Percentiles rank a stretch among this genome's conserved stretches.
Evolutionary conservation across 2,329 filamentous ascomycete species (phyloP).

Genomic region (Paraconiothyrium brasiliense): DNA sequence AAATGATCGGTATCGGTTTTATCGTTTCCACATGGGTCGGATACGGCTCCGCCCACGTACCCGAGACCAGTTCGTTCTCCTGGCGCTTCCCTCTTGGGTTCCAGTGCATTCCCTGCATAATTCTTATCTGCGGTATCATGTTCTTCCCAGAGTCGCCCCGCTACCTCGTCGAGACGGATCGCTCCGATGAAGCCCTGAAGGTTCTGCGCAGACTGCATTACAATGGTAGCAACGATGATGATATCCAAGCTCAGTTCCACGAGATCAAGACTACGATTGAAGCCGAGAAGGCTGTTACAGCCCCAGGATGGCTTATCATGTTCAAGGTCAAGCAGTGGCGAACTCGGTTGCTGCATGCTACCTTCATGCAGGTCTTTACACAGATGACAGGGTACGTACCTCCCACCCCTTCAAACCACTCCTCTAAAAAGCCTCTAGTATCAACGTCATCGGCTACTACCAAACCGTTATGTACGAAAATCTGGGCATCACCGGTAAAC

Average conservation of each 20-base stretch:
- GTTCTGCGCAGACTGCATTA: constrained; percentile 62
- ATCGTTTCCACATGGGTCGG: constrained; percentile 64
- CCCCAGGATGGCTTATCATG: constrained; percentile 64
- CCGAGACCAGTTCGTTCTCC: constrained; percentile 48
- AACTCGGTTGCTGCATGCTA: constrained; percentile 69
- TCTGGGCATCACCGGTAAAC: constrained; percentile 65
- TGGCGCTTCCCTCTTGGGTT: constrained; percentile 58
- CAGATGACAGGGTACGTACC: constrained; percentile 65
- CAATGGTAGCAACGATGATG: constrained; percentile 64
- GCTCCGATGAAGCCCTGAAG: constrained; percentile 62
- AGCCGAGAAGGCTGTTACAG: constrained; percentile 65
- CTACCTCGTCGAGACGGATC: constrained; percentile 57
- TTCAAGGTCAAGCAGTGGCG: constrained; percentile 68
- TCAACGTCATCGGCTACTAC: constrained; percentile 70
- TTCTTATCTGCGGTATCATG: constrained; percentile 55
- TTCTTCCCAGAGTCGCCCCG: constrained; percentile 53
- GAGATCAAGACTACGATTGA: constrained; percentile 71
- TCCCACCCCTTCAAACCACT: too few relatives aligned
- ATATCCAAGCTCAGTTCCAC: constrained; percentile 66
- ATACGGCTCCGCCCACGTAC: constrained; percentile 53
- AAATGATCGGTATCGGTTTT: constrained; percentile 67
- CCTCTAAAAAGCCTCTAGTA: constrained; percentile 31
- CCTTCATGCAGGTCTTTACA: constrained; percentile 71
- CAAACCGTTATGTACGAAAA: constrained; percentile 67
- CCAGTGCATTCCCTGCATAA: constrained; percentile 55